These are phyloP conservation scores for Inga laurina DNA, from an alignment of 306 rosid species.

Conservation along the genomic window DNA sequence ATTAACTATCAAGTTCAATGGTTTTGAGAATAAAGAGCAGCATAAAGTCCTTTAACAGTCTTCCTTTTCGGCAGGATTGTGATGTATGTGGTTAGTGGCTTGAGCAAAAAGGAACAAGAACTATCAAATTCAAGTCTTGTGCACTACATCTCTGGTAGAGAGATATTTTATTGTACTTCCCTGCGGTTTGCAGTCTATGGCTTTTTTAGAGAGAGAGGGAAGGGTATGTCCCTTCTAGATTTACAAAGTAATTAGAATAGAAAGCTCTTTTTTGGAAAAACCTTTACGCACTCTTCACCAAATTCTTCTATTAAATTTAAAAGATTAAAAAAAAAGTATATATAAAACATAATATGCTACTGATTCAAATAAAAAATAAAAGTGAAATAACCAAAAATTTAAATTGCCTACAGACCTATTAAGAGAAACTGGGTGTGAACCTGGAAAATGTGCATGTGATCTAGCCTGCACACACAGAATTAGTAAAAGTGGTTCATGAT, in stretches of 20 bases:
- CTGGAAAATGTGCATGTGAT: slow-evolving; percentile 88
- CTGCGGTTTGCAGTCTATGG: not conserved
- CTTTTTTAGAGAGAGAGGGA: not conserved
- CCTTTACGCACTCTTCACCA: not conserved
- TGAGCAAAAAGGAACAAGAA: too few species aligned
- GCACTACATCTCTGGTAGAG: not conserved
- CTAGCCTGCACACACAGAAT: slow-evolving; percentile 64
- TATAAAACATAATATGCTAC: slow-evolving; percentile 18
- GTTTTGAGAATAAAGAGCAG: not conserved
- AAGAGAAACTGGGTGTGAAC: slow-evolving; percentile 99
- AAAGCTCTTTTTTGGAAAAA: not conserved
- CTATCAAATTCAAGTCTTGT: not conserved
- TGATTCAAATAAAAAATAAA: slow-evolving; percentile 27
- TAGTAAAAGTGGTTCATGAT: slow-evolving; percentile 30
- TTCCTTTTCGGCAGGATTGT: not conserved
- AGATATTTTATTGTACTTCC: not conserved
- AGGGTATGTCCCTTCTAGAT: not conserved
- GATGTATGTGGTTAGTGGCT: not conserved
- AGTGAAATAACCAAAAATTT: not conserved
- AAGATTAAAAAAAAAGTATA: not conserved
- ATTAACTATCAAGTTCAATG: not conserved
- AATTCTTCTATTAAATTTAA: not conserved
- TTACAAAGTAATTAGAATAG: not conserved
- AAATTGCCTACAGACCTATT: slow-evolving; percentile 53
- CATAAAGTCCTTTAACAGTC: not conserved